Percentiles rank a stretch among this genome's conserved stretches.
Conservation (phyloP, 164 flowering plant genomes). For the Platanus orientalis region DNA sequence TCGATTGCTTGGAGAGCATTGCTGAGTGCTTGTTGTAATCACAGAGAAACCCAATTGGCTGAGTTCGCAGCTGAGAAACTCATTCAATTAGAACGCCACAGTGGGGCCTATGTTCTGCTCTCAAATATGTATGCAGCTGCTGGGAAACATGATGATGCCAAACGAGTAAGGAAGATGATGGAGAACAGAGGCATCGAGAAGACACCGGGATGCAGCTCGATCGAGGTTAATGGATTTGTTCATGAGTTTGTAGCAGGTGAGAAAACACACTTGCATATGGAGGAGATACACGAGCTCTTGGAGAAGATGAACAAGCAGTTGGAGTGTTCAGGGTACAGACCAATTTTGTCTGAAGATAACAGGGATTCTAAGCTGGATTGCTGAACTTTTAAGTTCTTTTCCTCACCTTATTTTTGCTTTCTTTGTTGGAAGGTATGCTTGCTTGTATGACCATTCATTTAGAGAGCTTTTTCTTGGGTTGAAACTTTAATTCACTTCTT, state of each 20-base stretch:
- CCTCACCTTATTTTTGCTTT: background rate
- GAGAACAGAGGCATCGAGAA: slow-evolving; percentile 43
- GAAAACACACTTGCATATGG: slow-evolving; percentile 42
- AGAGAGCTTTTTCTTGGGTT: background rate
- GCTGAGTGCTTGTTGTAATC: slow-evolving; percentile 45
- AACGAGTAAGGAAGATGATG: slow-evolving; percentile 43
- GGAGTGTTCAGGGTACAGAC: slow-evolving; percentile 12
- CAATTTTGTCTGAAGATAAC: background rate
- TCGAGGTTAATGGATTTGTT: slow-evolving; percentile 46
- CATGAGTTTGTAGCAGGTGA: slow-evolving; percentile 74
- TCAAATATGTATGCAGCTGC: slow-evolving; percentile 49
- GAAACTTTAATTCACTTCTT: background rate
- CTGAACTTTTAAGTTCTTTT: background rate
- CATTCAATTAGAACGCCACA: slow-evolving; percentile 38
- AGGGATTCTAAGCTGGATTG: background rate
- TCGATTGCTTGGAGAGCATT: slow-evolving; percentile 69
- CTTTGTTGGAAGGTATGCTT: background rate
- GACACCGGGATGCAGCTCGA: slow-evolving; percentile 63
- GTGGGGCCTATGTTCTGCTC: slow-evolving; percentile 59
- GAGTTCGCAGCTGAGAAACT: slow-evolving; percentile 49
- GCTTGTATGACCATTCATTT: background rate
- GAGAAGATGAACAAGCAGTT: slow-evolving; percentile 30
- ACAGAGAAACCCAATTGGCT: slow-evolving; percentile 32
- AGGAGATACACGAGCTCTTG: slow-evolving; percentile 27
- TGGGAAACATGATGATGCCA: slow-evolving; percentile 42